Base-by-base conservation (phyloP, 1,284 basidiomycete species). In the Sanghuangporus sanghuang region DNA sequence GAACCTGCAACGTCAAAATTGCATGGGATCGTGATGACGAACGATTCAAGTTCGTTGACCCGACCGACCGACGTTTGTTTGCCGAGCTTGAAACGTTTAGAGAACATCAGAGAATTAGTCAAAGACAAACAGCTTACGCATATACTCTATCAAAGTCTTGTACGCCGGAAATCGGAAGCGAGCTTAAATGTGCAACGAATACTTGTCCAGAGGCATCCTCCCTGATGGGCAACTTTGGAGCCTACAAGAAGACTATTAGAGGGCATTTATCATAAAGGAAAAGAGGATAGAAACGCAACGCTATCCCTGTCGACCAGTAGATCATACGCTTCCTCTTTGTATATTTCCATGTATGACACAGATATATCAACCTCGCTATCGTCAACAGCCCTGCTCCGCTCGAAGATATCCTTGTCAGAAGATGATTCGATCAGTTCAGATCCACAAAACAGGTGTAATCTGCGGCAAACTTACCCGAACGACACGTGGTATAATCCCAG, bases 291-390 rank as follows among this genome's bases (percentile, higher is more conserved):
- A 12, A 14, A 78, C 81, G 39, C 68, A 46, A 89, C 90, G 55
- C 79, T 84, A 59, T 89, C 89, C 52, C 87, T 78, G 57, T 82
- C 77, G 2, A 89, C 87, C 3, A 94, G 80, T 3, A 95, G 80
- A 70, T 94, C 92, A 70, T 90, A 93, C 1, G 90, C 87, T 64
- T 93, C 90, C 68, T 94, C 92, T 69, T 91, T 91, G 75, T 93
- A 92, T 50, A 93, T 91, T 71, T 93, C 92, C 82, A 93, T 90
- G 68, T 92, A 93, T 0, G 89, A 90, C 16, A 90, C 78, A 5
- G 79, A 68, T 3, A 92, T 73, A 1, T 77, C 76, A 6, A 81
- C 76, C 48, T 80, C 71, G 46, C 76, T 73, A 57, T 59, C 27
- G 54, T 58, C 59, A 35, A 66, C 32, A 7, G 66, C 55, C 14